Evolutionary conservation across 306 rosid genomes (phyloP), one percentile per base, ranked within the genome.

Genomic region (Alnus glutinosa): DNA sequence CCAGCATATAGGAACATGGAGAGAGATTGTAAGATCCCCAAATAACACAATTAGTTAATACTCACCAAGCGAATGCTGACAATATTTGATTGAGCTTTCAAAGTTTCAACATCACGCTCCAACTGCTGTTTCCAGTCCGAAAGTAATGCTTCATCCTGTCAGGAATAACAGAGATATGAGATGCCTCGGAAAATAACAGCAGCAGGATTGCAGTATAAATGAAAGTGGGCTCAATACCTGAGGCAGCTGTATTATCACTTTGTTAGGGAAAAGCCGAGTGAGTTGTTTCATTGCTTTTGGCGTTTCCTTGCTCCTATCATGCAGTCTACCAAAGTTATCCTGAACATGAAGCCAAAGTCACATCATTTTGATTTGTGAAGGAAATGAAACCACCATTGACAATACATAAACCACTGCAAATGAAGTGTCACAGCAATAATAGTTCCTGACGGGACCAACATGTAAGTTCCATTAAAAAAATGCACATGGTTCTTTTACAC

Each of bases 41-140:
- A 55, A 79, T 52, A 80, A 15, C 69, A 73, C 49, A 71, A 59
- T 79, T 57, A 62, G 58, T 37, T 79, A 61, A 57, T 30, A 86
- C 98, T 90, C 88, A 95, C 98, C 9, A 83, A 6, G n/a, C 88
- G 87, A 74, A 95, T 87, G 90, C 86, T 86, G 77, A 79, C 86
- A 73, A 93, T 73, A 81, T 95, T 95, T 70, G 98, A 83, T 73
- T 87, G 87, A 55, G 94, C 91, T 86, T 95, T 95, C 88, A 91
- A 79, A 39, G 94, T 95, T 87, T 95, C 98, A 73, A 87, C 77
- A 61, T 95, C 98, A 13, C 90, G 88, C 72, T 95, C 97, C 87
- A 95, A 84, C 80, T 79, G 93, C 83, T 85, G 91, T 90, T 95
- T 92, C 98, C 96, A 95, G 74, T 91, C 96, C 16, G 84, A 89